Evolutionary conservation across 2,329 filamentous ascomycete species (phyloP), one percentile per base, ranked within the genome.

Genomic region (Aureobasidium sp.): DNA sequence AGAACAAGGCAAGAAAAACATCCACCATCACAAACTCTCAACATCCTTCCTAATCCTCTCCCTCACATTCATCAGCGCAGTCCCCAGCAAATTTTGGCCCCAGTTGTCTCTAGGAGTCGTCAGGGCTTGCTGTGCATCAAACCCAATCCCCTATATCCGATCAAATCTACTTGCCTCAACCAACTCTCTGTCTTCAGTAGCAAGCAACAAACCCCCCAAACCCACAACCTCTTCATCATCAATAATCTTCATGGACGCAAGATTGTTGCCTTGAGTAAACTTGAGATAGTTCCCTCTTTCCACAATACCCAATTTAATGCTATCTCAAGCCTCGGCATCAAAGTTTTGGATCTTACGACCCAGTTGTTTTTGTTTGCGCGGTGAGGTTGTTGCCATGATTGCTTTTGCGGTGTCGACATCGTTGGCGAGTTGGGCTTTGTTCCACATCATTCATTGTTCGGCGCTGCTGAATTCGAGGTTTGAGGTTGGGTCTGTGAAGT

Each of bases 131-230:
- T 73, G 74, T 6, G 78, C 81, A 2, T 69, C 74, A 67, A 83
- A 87, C 8, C 87, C 87, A 45, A 89, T 75, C 1, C 86, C 87
- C 87, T 86, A 89, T 60, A 88, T 81, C 6, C 77, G 69, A 74
- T 89, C 86, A 64, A 71, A 77, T 12, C 85, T 83, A 25, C 71
- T 74, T 1, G 76, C 75, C 74, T 87, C 85, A 1, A 87, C 83
- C 27, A 89, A 69, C 71, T 86, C 82, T 51, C 81, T 74, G 4
- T 84, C 79, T 0, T 81, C 84, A 0, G 87, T 89, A 7, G 70
- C 76, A 45, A 88, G 71, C 64, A 90, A 68, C 73, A 76, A 70
- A 34, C 70, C 72, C 52, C 72, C 75, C 66, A 88, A 22, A 9
- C 20, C 6, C 5, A 52, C 31, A 8, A 34, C 14, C 6, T 52